A percentile compares a stretch with the other conserved stretches of the same genome.
Conservation (phyloP, 306 rosid species). For the Amphicarpaea edgeworthii region DNA sequence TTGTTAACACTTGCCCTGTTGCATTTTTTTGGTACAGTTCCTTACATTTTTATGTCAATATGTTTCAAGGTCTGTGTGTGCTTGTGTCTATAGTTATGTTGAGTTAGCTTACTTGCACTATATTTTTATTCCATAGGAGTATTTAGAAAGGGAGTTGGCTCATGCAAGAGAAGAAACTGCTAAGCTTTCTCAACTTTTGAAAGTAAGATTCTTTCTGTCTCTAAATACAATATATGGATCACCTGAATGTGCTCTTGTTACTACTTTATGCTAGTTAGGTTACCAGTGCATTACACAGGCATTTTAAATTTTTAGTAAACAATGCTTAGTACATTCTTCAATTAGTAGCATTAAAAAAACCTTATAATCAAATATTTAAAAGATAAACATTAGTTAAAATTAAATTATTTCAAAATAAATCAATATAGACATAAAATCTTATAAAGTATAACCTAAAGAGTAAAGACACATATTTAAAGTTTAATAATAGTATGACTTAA, state of each 20-base stretch:
- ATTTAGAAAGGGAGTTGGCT: conserved; percentile 73
- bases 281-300: background rate
- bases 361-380: background rate
- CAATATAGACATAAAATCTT: background rate
- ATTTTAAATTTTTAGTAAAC: conserved; percentile 4
- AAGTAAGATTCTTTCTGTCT: conserved; percentile 50
- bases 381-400: background rate
- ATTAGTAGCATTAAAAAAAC: background rate
- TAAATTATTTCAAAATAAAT: background rate
- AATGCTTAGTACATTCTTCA: background rate
- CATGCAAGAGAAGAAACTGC: conserved; percentile 70
- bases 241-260: background rate
- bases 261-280: conserved; percentile 1
- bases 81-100: conserved; percentile 9
- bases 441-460: background rate
- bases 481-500: background rate
- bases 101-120: background rate
- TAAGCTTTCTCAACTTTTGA: conserved; percentile 62
- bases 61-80: conserved; percentile 10
- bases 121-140: conserved; percentile 59
- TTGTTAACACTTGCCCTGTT: background rate
- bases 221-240: background rate
- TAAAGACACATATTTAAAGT: background rate
- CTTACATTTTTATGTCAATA: conserved; percentile 13
- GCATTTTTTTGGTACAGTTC: background rate